Base-by-base conservation (phyloP, 2,329 filamentous ascomycete genomes). In the Lasiodiplodia theobromae region DNA sequence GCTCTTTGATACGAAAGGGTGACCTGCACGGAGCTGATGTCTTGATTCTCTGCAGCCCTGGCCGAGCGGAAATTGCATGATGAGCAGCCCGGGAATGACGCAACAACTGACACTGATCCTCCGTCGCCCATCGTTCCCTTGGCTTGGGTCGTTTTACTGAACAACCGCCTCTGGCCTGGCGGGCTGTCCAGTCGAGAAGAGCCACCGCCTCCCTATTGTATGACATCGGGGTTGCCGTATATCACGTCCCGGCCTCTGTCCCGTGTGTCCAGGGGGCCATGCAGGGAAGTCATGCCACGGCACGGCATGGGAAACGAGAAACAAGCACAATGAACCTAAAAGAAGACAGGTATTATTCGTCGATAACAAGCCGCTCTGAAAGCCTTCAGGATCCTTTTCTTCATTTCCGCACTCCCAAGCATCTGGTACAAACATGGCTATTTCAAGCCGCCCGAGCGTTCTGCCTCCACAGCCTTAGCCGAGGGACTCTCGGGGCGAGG, bases 401-500 rank as follows among this genome's bases (percentile, higher is more conserved):
- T 21, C 37, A 10, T 31, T 44, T 28, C 58, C 56, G 56, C 54
- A 6, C 38, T 8, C 37, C 51, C 51, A 53, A 31, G 31, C 51
- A 53, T 16, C 21, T 25, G 18, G 3, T 11, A 23, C 21, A 38
- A 53, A 53, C 11, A 31, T 28, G 54, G 31, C 44, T 64, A 64
- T 21, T 47, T 21, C 31, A n/a, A 38, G 28, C 31, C 60, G 47
- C 51, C 51, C 28, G 60, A 25, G 44, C 60, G 38, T 31, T 12
- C 44, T 38, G 67, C 67, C 51, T 68, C 52, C n/a, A 47, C 67
- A 11, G 67, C 58, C 60, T 68, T 68, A 38, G 47, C 51, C 37
- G 63, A n/a, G 3, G 66, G 23, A 14, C 44, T 66, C 18, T 51
- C 38, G 12, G 44, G 51, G 16, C 44, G 51, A 28, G 70, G 66